Percentiles rank a stretch among this genome's conserved stretches.
Conservation (phyloP, 257 asterid genomes). For the Capsicum pubescens region DNA sequence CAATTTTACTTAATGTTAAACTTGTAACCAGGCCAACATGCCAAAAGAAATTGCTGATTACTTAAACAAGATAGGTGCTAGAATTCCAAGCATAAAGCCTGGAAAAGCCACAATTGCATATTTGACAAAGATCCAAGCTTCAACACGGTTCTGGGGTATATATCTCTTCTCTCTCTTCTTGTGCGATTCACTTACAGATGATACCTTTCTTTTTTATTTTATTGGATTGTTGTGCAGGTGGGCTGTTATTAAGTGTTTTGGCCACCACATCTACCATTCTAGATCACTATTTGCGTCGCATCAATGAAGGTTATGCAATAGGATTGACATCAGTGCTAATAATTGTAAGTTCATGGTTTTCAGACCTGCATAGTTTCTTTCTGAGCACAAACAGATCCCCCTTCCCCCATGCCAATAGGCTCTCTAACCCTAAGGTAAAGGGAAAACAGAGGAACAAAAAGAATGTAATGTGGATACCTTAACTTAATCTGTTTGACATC, state of each 20-base stretch:
- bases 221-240: conserved; percentile 64
- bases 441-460: not conserved
- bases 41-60: conserved; percentile 98
- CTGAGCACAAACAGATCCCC: not conserved
- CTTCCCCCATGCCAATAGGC: not conserved
- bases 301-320: conserved; percentile 85
- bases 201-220: conserved; percentile 15
- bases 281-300: conserved; percentile 80
- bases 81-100: conserved; percentile 90
- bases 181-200: conserved; percentile 5
- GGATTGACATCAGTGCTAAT: conserved; percentile 96
- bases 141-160: conserved; percentile 98
- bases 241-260: conserved; percentile 77
- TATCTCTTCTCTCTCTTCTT: not conserved
- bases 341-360: conserved; percentile 65
- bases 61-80: conserved; percentile 95
- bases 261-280: conserved; percentile 84
- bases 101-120: conserved; percentile 96
- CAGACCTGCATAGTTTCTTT: conserved; percentile 17
- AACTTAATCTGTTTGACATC: no score
- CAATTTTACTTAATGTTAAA: conserved; percentile 8
- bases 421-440: not conserved
- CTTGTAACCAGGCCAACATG: conserved; percentile 77
- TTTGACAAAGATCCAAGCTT: conserved; percentile 92
- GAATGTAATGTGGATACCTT: no score